A percentile compares a stretch with the other conserved stretches of the same genome.
Conservation (phyloP, 2,329 filamentous ascomycete genomes). For the Epichloe gansuensis region DNA sequence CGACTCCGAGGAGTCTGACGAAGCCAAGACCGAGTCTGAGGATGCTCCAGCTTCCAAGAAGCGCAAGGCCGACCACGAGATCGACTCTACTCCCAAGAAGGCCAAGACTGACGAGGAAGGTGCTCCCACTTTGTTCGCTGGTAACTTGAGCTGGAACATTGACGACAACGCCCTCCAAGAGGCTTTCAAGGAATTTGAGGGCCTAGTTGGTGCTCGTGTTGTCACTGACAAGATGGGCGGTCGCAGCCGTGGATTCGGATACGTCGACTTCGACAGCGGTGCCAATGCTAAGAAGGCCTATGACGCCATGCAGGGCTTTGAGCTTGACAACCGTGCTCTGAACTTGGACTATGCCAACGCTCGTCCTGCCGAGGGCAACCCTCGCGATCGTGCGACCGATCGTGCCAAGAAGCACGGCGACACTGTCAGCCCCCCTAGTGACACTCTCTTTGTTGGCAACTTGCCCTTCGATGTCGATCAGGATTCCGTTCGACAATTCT, state of each 20-base stretch:
- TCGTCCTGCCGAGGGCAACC: constrained; percentile 42
- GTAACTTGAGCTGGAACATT: constrained; percentile 82
- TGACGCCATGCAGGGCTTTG: constrained; percentile 59
- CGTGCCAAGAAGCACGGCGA: constrained; percentile 65
- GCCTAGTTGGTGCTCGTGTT: constrained; percentile 60
- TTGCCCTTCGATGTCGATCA: constrained; percentile 73
- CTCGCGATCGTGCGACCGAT: constrained; percentile 45
- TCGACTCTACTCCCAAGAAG: constrained; percentile 49
- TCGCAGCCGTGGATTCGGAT: constrained; percentile 85
- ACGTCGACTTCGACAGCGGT: constrained; percentile 68
- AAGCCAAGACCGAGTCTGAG: constrained; percentile 21
- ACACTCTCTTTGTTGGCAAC: constrained; percentile 88
- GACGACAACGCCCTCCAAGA: constrained; percentile 70
- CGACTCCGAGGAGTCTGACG: constrained; percentile 23
- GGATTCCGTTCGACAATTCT: constrained; percentile 60
- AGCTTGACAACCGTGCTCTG: constrained; percentile 61
- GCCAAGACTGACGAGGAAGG: constrained; percentile 43
- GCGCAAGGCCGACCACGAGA: constrained; percentile 36
- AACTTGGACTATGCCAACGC: constrained; percentile 69
- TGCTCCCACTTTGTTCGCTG: constrained; percentile 63
- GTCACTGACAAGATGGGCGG: constrained; percentile 72
- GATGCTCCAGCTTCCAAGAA: constrained; percentile 31
- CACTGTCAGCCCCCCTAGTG: constrained; percentile 62
- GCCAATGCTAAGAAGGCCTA: constrained; percentile 59
- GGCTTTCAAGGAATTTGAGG: constrained; percentile 70